Percentiles rank a stretch among this genome's conserved stretches.
Conservation (phyloP, 2,329 filamentous ascomycete genomes). For the Colletotrichum tabaci region DNA sequence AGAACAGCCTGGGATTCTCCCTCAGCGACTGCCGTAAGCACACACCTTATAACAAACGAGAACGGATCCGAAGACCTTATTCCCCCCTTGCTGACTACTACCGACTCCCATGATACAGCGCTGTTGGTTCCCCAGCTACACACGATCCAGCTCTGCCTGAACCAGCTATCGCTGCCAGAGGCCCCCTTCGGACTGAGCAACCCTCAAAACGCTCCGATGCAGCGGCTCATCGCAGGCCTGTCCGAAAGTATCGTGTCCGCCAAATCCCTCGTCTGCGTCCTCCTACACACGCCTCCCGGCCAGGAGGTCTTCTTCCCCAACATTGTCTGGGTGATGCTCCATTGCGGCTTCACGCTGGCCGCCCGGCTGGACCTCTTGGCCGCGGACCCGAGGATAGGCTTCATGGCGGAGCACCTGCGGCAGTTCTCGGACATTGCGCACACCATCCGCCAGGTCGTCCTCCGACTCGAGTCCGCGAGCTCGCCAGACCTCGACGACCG, state of each 20-base stretch:
- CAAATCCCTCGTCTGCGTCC: slow-evolving; percentile 49
- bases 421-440: slow-evolving; percentile 50
- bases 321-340: slow-evolving; percentile 51
- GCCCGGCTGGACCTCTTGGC: slow-evolving; percentile 51
- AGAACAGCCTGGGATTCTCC: slow-evolving; percentile 47
- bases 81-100: not conserved
- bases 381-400: slow-evolving; percentile 45
- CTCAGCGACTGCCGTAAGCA: slow-evolving; percentile 51
- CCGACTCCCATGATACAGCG: slow-evolving; percentile 38
- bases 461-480: slow-evolving; percentile 48
- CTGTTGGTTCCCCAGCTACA: slow-evolving; percentile 48
- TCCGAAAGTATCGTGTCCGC: slow-evolving; percentile 51
- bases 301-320: slow-evolving; percentile 50
- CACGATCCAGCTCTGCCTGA: slow-evolving; percentile 50
- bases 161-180: slow-evolving; percentile 48
- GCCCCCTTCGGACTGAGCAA: slow-evolving; percentile 47
- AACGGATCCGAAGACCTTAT: too few relatives aligned
- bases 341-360: slow-evolving; percentile 50
- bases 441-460: slow-evolving; percentile 48
- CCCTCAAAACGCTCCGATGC: slow-evolving; percentile 44
- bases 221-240: slow-evolving; percentile 47
- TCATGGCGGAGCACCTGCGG: slow-evolving; percentile 48
- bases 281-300: slow-evolving; percentile 47
- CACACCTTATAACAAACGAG: not conserved
- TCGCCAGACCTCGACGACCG: slow-evolving; percentile 27